Base-by-base conservation (phyloP, 2,329 filamentous ascomycete genomes). In the Talaromyces verruculosus region DNA sequence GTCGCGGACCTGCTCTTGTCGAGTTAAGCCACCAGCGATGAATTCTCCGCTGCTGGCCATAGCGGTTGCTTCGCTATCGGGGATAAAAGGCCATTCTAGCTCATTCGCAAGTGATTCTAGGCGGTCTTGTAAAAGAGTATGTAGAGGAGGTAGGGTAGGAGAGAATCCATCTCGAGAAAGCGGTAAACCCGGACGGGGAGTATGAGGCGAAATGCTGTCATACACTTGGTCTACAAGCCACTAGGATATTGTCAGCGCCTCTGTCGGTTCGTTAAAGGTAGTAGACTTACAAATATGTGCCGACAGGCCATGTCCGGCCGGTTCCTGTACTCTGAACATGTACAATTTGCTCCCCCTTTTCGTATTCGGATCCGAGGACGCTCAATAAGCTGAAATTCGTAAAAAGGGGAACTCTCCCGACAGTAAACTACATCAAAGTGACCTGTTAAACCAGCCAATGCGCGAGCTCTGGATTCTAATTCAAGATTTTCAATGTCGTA, bases 181-280 rank as follows among this genome's bases (percentile, higher is more conserved):
- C n/a, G 71, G 68, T 5, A 79, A 68, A 47, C 71, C 72, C 33
- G 69, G 69, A 33, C 72, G 66, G 47, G 72, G 72, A 55, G 70
- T 70, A 51, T 69, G 65, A 47, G 76, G 66, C n/a, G 73, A 65
- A 63, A 79, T 73, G 63, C 72, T 74, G 67, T 73, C 69, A 68
- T 79, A 76, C 25, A 80, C 73, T 67, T 79, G 77, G 67, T 80
- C 78, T 55, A 78, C 71, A 66, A 80, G 72, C 78, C 78, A 80
- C 78, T 80, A 68, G 19, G 62, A 17, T 47, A 33, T 41, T 53
- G 11, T 59, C n/a, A 61, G 67, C 67, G 51, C 22, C 35, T 47
- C 61, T 35, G 58, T 61, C 55, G 25, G 10, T 53, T 25, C 15
- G 19, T 33, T 13, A 28, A 45, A 35, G 33, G 5, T 13, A 37